A percentile compares a stretch with the other conserved stretches of the same genome.
Conservation (phyloP, 768 basidiomycete species). For the Phaeotremella fagi region DNA sequence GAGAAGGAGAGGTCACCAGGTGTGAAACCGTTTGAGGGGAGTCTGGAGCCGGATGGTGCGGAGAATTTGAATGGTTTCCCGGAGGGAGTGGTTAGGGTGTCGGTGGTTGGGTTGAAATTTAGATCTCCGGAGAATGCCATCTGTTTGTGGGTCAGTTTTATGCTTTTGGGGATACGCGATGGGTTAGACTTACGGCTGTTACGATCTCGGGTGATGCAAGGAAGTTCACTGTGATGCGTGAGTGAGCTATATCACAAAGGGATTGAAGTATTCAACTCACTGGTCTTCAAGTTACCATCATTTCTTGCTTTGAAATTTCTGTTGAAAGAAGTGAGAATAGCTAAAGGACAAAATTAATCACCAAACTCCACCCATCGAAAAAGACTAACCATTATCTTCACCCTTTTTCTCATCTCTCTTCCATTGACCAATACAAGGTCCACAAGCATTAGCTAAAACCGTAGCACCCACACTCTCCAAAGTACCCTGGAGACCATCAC, state of each 20-base stretch:
- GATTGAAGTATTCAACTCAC: too few relatives aligned
- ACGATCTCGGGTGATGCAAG: conserved; percentile 94
- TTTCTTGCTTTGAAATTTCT: conserved; percentile 93
- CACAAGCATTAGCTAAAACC: conserved; percentile 95
- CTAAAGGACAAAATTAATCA: conserved; percentile 51
- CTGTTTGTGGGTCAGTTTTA: not conserved
- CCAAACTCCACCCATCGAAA: not conserved
- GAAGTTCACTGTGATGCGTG: conserved; percentile 66
- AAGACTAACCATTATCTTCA: conserved; percentile 75
- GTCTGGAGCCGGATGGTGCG: conserved; percentile 75
- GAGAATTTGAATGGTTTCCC: conserved; percentile 78
- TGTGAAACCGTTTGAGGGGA: conserved; percentile 78
- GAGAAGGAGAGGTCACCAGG: conserved; percentile 66
- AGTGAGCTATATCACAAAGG: conserved; percentile 12
- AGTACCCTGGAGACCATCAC: conserved; percentile 75
- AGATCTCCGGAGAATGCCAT: conserved; percentile 93
- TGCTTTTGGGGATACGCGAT: not conserved
- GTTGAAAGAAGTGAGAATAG: conserved; percentile 96
- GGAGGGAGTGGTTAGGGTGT: conserved; percentile 60
- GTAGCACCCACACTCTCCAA: conserved; percentile 86
- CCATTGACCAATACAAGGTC: conserved; percentile 99
- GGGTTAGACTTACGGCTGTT: conserved; percentile 58
- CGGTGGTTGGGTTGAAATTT: conserved; percentile 87
- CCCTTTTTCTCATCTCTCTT: conserved; percentile 80
- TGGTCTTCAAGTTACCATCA: conserved; percentile 83